Conservation (phyloP, 768 basidiomycete genomes). For the Russula emetica region DNA sequence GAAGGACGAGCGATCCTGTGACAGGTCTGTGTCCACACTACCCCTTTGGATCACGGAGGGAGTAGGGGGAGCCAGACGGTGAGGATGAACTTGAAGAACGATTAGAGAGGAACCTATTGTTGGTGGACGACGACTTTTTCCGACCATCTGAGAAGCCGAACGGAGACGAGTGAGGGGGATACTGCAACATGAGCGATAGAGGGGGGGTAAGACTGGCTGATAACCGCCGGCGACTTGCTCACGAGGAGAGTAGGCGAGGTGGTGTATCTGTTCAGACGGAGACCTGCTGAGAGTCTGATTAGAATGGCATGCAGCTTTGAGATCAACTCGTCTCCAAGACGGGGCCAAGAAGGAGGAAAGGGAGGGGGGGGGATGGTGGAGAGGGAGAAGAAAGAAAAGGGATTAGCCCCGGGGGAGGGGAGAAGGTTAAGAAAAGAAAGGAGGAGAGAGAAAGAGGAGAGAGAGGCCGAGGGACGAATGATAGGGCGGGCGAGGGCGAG, state of each 20-base stretch:
- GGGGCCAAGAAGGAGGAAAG: not conserved
- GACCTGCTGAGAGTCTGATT: constrained; percentile 55
- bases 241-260: constrained; percentile 29
- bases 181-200: constrained; percentile 37
- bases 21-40: constrained; percentile 30
- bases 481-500: constrained; percentile 7
- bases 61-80: not conserved
- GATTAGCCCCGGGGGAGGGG: constrained; percentile 4
- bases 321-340: constrained; percentile 12
- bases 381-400: not conserved
- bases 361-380: not conserved
- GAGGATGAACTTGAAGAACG: constrained; percentile 11
- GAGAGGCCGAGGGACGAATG: constrained; percentile 16
- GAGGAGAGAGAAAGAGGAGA: not conserved
- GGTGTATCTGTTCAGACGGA: constrained; percentile 47
- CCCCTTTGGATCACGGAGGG: constrained; percentile 25
- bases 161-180: constrained; percentile 35
- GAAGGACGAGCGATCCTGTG: constrained; percentile 37
- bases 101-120: constrained; percentile 26
- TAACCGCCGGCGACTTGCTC: constrained; percentile 34
- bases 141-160: constrained; percentile 35
- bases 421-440: constrained; percentile 4
- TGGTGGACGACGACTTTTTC: constrained; percentile 33
- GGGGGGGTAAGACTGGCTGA: constrained; percentile 31
- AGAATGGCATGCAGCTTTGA: constrained; percentile 29